These are phyloP conservation scores for Anastatica hierochuntica DNA, from an alignment of 345 rosid species.

Conservation along the genomic window DNA sequence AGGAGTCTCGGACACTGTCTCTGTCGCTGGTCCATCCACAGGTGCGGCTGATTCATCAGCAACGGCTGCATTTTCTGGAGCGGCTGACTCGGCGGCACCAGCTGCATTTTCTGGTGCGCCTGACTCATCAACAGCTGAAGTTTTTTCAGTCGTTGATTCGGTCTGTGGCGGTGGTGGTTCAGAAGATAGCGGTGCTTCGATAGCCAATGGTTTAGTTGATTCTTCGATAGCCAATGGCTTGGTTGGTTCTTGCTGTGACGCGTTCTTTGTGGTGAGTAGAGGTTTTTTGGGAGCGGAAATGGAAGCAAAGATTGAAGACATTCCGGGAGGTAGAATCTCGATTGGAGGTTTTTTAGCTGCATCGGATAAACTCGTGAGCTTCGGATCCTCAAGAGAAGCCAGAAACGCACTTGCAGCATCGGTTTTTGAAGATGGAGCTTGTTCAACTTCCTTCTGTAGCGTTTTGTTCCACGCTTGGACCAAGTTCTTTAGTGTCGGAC, in stretches of 20 bases:
- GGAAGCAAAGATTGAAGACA: conserved; percentile 75
- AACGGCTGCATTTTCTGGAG: conserved; percentile 13
- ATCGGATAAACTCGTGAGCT: conserved; percentile 78
- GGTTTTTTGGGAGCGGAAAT: conserved; percentile 67
- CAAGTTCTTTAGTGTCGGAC: conserved; percentile 78
- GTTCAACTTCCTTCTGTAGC: conserved; percentile 81
- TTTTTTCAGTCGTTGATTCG: conserved; percentile 17
- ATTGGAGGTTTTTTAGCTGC: conserved; percentile 75
- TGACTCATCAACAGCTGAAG: conserved; percentile 12
- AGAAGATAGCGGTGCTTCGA: conserved; percentile 40
- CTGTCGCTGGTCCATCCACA: not conserved
- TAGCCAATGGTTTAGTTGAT: conserved; percentile 34
- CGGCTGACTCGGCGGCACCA: conserved; percentile 14
- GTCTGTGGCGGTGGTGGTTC: conserved; percentile 28
- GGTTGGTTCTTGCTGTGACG: conserved; percentile 52
- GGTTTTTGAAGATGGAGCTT: conserved; percentile 55
- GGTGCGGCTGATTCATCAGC: conserved; percentile 24
- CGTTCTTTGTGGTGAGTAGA: conserved; percentile 29
- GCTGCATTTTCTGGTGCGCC: conserved; percentile 22
- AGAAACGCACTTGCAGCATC: conserved; percentile 92
- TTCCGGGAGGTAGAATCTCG: conserved; percentile 90
- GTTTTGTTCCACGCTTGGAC: conserved; percentile 85
- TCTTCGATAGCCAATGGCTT: conserved; percentile 35
- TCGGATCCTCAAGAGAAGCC: conserved; percentile 84
- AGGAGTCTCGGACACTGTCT: not conserved